These are phyloP conservation scores for Micractinium sp. DNA, from an alignment of 139 green algal genomes.

Conservation along the genomic window DNA sequence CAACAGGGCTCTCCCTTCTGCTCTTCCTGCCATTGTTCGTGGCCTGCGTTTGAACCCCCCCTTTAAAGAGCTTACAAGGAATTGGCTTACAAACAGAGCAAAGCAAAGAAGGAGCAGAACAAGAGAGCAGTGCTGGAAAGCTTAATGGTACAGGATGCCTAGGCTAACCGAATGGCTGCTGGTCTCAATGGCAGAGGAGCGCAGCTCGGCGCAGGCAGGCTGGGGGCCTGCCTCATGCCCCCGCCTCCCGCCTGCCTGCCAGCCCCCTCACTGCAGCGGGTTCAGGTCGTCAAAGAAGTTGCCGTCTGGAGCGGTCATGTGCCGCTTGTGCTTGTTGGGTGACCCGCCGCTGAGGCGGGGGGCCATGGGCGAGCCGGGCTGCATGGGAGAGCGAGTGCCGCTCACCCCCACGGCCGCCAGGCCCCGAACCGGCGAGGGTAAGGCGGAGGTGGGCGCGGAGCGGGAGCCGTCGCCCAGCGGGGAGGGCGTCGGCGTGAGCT, in stretches of 20 bases:
- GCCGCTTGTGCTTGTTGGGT: conserved; percentile 1
- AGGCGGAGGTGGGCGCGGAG: conserved; percentile 6
- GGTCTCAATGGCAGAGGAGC: too few species aligned
- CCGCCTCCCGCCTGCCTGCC: neutral
- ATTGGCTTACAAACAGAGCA: too few species aligned
- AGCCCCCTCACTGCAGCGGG: conserved; percentile 20
- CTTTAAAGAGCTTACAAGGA: too few species aligned
- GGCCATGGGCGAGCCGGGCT: conserved; percentile 8
- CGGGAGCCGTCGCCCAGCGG: neutral
- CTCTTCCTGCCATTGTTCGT: too few species aligned
- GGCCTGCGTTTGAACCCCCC: too few species aligned
- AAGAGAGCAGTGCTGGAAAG: too few species aligned
- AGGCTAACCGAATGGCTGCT: too few species aligned
- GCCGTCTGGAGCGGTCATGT: neutral
- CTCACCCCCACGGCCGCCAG: neutral
- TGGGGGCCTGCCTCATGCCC: too few species aligned
- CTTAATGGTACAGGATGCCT: too few species aligned
- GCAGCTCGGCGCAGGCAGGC: too few species aligned
- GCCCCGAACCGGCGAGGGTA: neutral
- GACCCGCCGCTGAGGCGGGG: neutral
- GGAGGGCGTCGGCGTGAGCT: neutral
- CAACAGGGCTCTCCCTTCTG: too few species aligned
- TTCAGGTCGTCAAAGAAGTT: conserved; percentile 23
- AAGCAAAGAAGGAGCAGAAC: too few species aligned
- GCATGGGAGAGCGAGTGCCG: neutral